Conservation (phyloP, 176 grass and related monocot species). For the Cenchrus purpureus region DNA sequence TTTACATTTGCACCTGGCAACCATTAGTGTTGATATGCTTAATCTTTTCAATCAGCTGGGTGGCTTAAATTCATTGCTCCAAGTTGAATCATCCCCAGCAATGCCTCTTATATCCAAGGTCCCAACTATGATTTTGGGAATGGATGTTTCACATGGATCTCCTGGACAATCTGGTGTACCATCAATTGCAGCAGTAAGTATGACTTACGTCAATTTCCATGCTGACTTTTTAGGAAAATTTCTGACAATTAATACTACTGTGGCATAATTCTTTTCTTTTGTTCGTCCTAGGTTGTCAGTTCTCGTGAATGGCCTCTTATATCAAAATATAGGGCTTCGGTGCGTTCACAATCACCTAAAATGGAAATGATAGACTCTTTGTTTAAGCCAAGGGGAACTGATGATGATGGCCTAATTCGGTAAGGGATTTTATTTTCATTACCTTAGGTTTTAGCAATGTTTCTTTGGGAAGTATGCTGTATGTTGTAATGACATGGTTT, state of each 20-base stretch:
- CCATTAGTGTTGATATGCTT: not conserved
- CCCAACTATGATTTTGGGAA: slow-evolving; percentile 81
- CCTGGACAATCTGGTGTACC: slow-evolving; percentile 88
- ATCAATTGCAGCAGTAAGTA: slow-evolving; percentile 82
- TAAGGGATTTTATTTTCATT: slow-evolving; percentile 18
- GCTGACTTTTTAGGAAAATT: not conserved
- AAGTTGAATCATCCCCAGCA: slow-evolving; percentile 53
- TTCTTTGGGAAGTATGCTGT: not conserved
- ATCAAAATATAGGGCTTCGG: slow-evolving; percentile 87
- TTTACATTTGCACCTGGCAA: not conserved
- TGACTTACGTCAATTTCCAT: not conserved
- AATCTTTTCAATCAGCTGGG: slow-evolving; percentile 55
- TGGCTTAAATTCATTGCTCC: slow-evolving; percentile 79
- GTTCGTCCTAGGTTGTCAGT: slow-evolving; percentile 73
- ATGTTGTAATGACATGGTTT: not conserved
- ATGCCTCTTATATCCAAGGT: slow-evolving; percentile 75
- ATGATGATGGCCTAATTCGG: slow-evolving; percentile 77
- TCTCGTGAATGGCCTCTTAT: slow-evolving; percentile 88
- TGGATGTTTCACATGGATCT: slow-evolving; percentile 86
- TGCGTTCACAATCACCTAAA: slow-evolving; percentile 77
- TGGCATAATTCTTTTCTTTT: not conserved
- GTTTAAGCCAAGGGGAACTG: slow-evolving; percentile 60
- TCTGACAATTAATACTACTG: not conserved
- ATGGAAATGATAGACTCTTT: slow-evolving; percentile 92
- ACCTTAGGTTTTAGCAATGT: not conserved